Evolutionary conservation across 2,329 filamentous ascomycete species (phyloP).

Genomic region (Mycosphaerella sp.): DNA sequence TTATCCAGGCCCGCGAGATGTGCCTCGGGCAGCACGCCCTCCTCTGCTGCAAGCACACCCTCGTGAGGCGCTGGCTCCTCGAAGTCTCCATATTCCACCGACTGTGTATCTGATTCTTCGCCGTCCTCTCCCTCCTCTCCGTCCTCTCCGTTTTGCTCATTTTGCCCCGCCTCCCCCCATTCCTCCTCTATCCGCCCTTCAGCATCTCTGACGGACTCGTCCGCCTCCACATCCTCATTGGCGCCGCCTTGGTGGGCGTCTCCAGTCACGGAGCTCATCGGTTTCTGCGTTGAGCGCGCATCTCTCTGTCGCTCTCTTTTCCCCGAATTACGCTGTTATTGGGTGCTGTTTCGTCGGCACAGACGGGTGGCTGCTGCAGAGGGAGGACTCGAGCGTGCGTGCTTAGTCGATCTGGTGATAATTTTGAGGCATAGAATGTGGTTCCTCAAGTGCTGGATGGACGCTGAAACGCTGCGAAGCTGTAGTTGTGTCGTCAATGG

Average conservation of each 20-base stretch:
- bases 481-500: not conserved
- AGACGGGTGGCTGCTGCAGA: not conserved
- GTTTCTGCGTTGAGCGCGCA: constrained; percentile 47
- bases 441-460: not conserved
- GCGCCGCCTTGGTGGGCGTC: constrained; percentile 56
- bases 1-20: not conserved
- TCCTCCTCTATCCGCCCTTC: constrained; percentile 26
- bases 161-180: constrained; percentile 1
- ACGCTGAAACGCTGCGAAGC: not conserved
- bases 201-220: constrained; percentile 27
- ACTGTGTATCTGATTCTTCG: too few relatives aligned
- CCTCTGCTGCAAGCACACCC: constrained; percentile 10
- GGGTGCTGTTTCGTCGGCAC: not conserved
- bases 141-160: constrained; percentile 11
- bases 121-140: constrained; percentile 10
- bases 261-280: constrained; percentile 64
- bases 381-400: not conserved
- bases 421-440: not conserved
- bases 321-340: not conserved
- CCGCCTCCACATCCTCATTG: constrained; percentile 48
- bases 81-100: constrained; percentile 17
- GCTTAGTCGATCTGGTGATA: not conserved
- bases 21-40: not conserved
- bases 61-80: constrained; percentile 15
- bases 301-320: constrained; percentile 38